Evolutionary conservation across 306 rosid species (phyloP).

Genomic region (Ormosia semicastrata): DNA sequence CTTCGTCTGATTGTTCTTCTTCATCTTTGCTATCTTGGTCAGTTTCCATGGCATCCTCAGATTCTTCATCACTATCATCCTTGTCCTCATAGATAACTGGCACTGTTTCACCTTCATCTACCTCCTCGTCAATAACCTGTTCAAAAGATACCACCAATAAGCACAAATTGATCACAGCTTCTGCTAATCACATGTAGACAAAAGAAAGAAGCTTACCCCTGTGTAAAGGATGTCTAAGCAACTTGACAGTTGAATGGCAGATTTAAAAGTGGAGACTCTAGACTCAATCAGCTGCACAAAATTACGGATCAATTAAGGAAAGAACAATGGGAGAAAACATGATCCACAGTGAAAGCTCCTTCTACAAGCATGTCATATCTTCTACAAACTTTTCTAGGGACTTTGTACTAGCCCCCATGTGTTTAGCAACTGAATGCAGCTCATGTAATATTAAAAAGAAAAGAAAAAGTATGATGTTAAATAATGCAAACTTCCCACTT

Average conservation of each 20-base stretch:
- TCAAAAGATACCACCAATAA: constrained; percentile 1
- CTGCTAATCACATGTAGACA: background rate
- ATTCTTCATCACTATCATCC: constrained; percentile 62
- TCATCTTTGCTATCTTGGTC: constrained; percentile 45
- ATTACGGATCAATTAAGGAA: background rate
- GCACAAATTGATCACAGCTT: background rate
- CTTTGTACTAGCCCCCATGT: background rate
- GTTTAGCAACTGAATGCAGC: background rate
- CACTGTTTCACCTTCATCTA: constrained; percentile 40
- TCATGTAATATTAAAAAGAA: background rate
- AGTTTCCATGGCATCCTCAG: constrained; percentile 70
- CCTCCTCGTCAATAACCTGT: constrained; percentile 58
- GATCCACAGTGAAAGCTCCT: background rate
- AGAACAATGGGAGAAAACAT: constrained; percentile 9
- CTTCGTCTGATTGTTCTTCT: constrained; percentile 37
- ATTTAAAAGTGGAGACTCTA: constrained; percentile 68
- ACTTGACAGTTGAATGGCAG: constrained; percentile 70
- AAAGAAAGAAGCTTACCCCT: constrained; percentile 43
- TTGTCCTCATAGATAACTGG: constrained; percentile 62
- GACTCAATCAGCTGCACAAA: constrained; percentile 69
- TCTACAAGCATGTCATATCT: background rate
- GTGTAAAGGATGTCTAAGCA: constrained; percentile 59
- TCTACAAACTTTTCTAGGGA: background rate
- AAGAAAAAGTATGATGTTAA: too few relatives aligned
- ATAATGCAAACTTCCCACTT: background rate